These are phyloP conservation scores for Leccinum barrowsii DNA, from an alignment of 768 basidiomycete species.

Conservation along the genomic window DNA sequence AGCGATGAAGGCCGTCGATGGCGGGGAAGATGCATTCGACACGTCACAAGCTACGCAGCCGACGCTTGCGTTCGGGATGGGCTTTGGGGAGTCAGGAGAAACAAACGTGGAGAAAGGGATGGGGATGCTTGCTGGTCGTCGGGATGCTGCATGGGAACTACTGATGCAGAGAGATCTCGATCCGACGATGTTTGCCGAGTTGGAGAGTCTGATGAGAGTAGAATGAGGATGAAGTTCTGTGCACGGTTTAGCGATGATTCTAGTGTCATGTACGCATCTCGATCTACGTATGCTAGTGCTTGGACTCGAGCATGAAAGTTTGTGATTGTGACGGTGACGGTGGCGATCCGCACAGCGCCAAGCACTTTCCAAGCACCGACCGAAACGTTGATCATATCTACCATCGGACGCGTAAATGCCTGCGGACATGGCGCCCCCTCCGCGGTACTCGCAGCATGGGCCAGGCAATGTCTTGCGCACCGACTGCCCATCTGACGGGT, in stretches of 20 bases:
- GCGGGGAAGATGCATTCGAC: conserved; percentile 71
- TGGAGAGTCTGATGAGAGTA: conserved; percentile 75
- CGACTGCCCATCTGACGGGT: conserved; percentile 17
- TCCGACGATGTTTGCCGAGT: conserved; percentile 67
- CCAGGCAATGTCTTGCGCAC: conserved; percentile 19
- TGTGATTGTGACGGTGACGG: background rate
- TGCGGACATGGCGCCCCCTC: conserved; percentile 51
- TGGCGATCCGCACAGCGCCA: conserved; percentile 9
- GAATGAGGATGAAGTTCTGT: conserved; percentile 38
- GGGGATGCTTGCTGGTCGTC: conserved; percentile 69
- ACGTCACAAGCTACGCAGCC: conserved; percentile 55
- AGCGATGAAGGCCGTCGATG: conserved; percentile 75
- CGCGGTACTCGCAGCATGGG: conserved; percentile 56
- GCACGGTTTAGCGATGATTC: conserved; percentile 4
- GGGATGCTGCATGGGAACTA: conserved; percentile 68
- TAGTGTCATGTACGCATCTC: conserved; percentile 5
- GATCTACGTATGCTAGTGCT: background rate
- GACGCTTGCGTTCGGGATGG: conserved; percentile 79
- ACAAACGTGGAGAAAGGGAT: conserved; percentile 64
- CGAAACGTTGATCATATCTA: conserved; percentile 1
- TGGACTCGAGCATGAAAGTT: background rate
- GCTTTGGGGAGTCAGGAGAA: conserved; percentile 73
- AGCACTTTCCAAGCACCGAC: background rate
- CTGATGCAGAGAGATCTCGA: conserved; percentile 73
- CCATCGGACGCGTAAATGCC: conserved; percentile 15